Conservation (phyloP, 345 rosid species). For the Rubroshorea leprosula region DNA sequence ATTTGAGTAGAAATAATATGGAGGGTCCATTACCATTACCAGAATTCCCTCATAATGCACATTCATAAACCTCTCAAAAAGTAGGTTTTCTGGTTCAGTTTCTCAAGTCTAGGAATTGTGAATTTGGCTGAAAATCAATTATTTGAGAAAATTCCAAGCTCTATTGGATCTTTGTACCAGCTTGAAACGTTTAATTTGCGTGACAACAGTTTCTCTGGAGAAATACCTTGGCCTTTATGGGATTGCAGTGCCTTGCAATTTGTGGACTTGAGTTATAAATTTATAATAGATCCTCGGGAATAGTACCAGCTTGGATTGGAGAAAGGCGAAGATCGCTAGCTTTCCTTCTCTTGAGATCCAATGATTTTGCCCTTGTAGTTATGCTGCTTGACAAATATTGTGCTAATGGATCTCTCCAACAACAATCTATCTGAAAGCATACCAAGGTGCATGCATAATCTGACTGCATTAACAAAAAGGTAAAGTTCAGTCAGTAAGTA, state of each 20-base stretch:
- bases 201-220: slow-evolving; percentile 8
- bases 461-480: neutral
- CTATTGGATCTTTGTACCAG: neutral
- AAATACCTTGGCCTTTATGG: neutral
- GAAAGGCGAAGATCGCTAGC: neutral
- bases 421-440: neutral
- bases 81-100: no score
- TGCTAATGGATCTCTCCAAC: neutral
- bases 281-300: neutral
- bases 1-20: no score
- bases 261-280: neutral
- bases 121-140: neutral
- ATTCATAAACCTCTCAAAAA: no score
- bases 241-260: no score
- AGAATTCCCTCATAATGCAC: no score
- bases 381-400: neutral
- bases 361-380: neutral
- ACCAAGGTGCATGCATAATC: neutral
- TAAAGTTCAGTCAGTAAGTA: slow-evolving; percentile 1
- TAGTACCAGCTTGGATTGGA: neutral
- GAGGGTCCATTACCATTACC: no score
- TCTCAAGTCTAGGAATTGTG: neutral
- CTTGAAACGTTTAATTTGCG: neutral
- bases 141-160: neutral
- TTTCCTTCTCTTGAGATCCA: neutral